Evolutionary conservation across 23 red algal genomes (phyloP), one percentile per base, ranked within the genome.

Genomic region (Gracilaria vermiculophylla): DNA sequence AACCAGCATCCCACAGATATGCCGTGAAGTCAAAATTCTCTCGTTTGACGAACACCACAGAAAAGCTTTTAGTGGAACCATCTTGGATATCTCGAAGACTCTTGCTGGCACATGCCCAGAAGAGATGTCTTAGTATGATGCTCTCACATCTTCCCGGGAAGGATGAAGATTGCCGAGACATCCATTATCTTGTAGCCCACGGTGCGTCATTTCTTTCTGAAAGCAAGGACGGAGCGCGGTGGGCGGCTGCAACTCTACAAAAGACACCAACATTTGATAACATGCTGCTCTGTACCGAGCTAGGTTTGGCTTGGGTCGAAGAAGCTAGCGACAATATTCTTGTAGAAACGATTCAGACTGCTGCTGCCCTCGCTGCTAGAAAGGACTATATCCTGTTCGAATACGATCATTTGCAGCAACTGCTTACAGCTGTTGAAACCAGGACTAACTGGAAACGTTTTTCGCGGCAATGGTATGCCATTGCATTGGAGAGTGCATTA

Each of bases 401-500:
- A 37, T 91, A 91, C 43, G n/a, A 50, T 60, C 49, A 91, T 45
- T 49, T 91, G 15, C 53, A 71, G 34, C 44, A 75, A 45, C 71
- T 91, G 31, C 74, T 91, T 17, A 41, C 23, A 19, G 62, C 62
- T 19, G 21, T 91, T 33, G 87, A 64, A 49, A 35, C 44, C 15
- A 74, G n/a, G 15, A 41, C 39, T 53, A 53, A 62, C 53, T 39
- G 44, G 45, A 81, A 33, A 21, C 23, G 41, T 0, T 69, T 50
- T 51, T 88, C 69, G 0, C 66, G 69, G 28, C 57, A 91, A 32
- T 91, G 87, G 87, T 76, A 91, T 66, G n/a, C 76, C 14, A 43
- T 91, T 52, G 87, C 87, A 14, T 35, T 81, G 58, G 75, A 91
- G 44, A 81, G 87, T 27, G 87, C 87, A 25, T 73, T 91, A 43